Evolutionary conservation across 805 yeast species (phyloP).

Genomic region (Yamadazyma sp.): DNA sequence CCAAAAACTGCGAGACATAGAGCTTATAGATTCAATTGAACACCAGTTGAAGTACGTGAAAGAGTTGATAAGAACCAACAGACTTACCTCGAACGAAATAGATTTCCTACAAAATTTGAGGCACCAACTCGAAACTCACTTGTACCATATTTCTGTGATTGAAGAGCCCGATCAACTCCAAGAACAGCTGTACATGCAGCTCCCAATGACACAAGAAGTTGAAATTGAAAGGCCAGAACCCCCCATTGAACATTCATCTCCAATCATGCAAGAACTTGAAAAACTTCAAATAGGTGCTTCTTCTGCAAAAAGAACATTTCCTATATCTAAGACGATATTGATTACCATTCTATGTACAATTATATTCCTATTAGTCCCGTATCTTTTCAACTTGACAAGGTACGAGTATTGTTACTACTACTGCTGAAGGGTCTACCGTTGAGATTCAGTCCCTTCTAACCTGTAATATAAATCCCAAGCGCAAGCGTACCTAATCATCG

Average conservation of each 20-base stretch:
- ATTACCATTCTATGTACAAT: conserved; percentile 14
- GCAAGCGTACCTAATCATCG: conserved; percentile 42
- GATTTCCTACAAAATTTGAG: conserved; percentile 9
- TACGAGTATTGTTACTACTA: conserved; percentile 43
- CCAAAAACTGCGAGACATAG: conserved; percentile 5
- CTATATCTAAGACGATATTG: conserved; percentile 5
- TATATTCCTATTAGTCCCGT: conserved; percentile 12
- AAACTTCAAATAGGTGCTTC: background rate
- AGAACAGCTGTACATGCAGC: background rate
- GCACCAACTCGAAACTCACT: conserved; percentile 5
- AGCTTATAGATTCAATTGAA: conserved; percentile 11
- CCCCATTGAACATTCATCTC: background rate
- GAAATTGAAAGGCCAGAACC: too few species aligned
- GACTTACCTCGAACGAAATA: conserved; percentile 8
- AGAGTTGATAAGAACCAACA: conserved; percentile 8
- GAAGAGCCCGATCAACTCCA: background rate
- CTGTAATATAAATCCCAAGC: conserved; percentile 3
- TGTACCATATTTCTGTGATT: background rate
- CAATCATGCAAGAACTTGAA: conserved; percentile 11
- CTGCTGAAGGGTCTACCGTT: conserved; percentile 25
- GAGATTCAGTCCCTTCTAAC: background rate
- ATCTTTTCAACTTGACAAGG: conserved; percentile 10
- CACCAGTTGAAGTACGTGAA: conserved; percentile 9
- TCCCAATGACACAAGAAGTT: too few species aligned
- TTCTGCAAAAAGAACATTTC: background rate